A percentile compares a stretch with the other conserved stretches of the same genome.
Evolutionary conservation across 148 eudicot species (phyloP).

Genomic region (Rhododendron molle): DNA sequence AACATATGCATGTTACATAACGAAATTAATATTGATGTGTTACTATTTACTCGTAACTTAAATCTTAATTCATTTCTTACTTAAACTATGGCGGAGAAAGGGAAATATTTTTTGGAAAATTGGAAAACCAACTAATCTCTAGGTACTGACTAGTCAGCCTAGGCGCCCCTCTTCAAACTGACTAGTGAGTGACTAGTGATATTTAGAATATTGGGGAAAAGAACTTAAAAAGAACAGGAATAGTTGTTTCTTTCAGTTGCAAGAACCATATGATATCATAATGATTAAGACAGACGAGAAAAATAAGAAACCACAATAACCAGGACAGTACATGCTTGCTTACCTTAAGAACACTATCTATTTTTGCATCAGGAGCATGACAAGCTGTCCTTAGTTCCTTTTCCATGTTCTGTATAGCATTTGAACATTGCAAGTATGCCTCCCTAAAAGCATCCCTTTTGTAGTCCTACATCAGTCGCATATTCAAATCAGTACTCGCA

Average conservation of each 20-base stretch:
- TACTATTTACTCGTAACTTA: too few species aligned
- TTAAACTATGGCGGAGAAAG: background rate
- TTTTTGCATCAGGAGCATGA: conserved; percentile 72
- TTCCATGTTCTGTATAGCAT: conserved; percentile 83
- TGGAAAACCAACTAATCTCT: background rate
- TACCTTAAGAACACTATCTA: conserved; percentile 70
- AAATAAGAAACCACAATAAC: background rate
- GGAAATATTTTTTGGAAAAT: background rate
- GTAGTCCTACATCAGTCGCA: conserved; percentile 53
- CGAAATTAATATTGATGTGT: too few species aligned
- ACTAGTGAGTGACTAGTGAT: background rate
- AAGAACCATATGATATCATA: background rate
- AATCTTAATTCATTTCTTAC: background rate
- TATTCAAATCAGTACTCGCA: conserved; percentile 13
- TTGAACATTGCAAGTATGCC: conserved; percentile 77
- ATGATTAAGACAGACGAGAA: background rate
- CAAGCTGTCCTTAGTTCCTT: conserved; percentile 81
- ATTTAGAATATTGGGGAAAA: background rate
- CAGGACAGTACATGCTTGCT: background rate
- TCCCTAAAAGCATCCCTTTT: conserved; percentile 83
- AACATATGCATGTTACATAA: background rate
- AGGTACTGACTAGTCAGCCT: background rate
- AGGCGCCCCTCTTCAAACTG: background rate
- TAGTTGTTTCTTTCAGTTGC: background rate
- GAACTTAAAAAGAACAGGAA: background rate